These are phyloP conservation scores for Platanthera guangdongensis DNA, from an alignment of 106 monocot species.

Conservation along the genomic window DNA sequence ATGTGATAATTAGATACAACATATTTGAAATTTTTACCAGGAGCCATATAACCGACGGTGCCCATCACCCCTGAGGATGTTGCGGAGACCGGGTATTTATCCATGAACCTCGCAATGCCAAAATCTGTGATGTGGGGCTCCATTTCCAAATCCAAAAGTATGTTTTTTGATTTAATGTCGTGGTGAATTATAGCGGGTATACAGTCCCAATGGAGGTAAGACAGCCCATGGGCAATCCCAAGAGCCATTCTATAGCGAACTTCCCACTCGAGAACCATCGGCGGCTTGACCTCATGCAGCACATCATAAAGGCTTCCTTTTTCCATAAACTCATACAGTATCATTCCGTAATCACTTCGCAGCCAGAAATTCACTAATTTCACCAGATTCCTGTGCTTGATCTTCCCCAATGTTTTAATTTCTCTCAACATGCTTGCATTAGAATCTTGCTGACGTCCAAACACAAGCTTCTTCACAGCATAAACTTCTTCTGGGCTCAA, in stretches of 20 bases:
- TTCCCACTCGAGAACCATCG: slow-evolving; percentile 49
- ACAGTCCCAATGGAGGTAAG: slow-evolving; percentile 86
- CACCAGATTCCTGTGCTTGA: slow-evolving; percentile 71
- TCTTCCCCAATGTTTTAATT: slow-evolving; percentile 55
- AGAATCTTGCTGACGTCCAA: slow-evolving; percentile 22
- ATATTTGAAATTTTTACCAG: slow-evolving; percentile 38
- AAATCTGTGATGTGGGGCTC: slow-evolving; percentile 90
- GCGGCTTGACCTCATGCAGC: slow-evolving; percentile 50
- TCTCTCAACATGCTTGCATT: slow-evolving; percentile 57
- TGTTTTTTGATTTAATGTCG: slow-evolving; percentile 96
- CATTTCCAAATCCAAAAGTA: slow-evolving; percentile 72
- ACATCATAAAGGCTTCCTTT: slow-evolving; percentile 91
- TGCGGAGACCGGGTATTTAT: slow-evolving; percentile 29
- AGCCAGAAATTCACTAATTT: slow-evolving; percentile 60
- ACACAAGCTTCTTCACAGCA: slow-evolving; percentile 72
- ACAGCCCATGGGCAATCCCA: slow-evolving; percentile 73
- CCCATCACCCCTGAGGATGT: slow-evolving; percentile 48
- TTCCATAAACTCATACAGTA: slow-evolving; percentile 75
- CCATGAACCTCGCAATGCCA: slow-evolving; percentile 72
- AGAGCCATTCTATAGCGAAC: slow-evolving; percentile 56
- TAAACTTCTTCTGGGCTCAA: slow-evolving; percentile 37
- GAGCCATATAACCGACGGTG: slow-evolving; percentile 76
- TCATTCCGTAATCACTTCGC: slow-evolving; percentile 45
- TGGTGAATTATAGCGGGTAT: slow-evolving; percentile 68
- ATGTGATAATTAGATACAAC: not conserved